Evolutionary conservation across 2,329 filamentous ascomycete genomes (phyloP).

Genomic region (Cyphellophora europaea): DNA sequence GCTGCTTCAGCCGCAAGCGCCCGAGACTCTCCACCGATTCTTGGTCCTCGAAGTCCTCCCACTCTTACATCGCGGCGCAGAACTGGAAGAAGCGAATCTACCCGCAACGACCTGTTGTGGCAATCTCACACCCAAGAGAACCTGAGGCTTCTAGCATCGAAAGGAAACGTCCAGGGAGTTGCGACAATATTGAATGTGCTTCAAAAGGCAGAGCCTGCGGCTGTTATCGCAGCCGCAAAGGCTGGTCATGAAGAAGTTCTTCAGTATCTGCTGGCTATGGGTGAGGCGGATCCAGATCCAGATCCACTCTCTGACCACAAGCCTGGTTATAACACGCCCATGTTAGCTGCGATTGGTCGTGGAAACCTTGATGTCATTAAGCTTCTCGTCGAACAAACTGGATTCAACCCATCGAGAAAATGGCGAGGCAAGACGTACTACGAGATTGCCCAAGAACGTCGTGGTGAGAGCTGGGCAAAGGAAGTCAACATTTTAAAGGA

Average conservation of each 20-base stretch:
- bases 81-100: constrained; percentile 39
- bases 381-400: constrained; percentile 64
- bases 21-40: constrained; percentile 32
- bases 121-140: constrained; percentile 41
- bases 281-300: constrained; percentile 59
- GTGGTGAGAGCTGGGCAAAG: constrained; percentile 81
- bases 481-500: constrained; percentile 74
- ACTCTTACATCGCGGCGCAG: constrained; percentile 29
- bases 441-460: constrained; percentile 73
- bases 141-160: constrained; percentile 37
- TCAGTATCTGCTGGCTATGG: constrained; percentile 64
- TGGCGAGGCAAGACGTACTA: constrained; percentile 73
- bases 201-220: constrained; percentile 63
- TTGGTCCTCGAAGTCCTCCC: constrained; percentile 31
- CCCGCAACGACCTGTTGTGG: constrained; percentile 41
- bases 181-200: constrained; percentile 40
- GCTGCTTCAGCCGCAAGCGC: constrained; percentile 36
- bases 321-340: constrained; percentile 75
- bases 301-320: constrained; percentile 46
- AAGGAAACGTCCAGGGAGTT: constrained; percentile 40
- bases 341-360: constrained; percentile 87
- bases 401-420: constrained; percentile 72
- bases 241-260: constrained; percentile 85
- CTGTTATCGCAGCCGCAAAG: constrained; percentile 81
- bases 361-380: constrained; percentile 76